Evolutionary conservation across 768 basidiomycete species (phyloP), one percentile per base, ranked within the genome.

Genomic region (Rhodotorula graminis): DNA sequence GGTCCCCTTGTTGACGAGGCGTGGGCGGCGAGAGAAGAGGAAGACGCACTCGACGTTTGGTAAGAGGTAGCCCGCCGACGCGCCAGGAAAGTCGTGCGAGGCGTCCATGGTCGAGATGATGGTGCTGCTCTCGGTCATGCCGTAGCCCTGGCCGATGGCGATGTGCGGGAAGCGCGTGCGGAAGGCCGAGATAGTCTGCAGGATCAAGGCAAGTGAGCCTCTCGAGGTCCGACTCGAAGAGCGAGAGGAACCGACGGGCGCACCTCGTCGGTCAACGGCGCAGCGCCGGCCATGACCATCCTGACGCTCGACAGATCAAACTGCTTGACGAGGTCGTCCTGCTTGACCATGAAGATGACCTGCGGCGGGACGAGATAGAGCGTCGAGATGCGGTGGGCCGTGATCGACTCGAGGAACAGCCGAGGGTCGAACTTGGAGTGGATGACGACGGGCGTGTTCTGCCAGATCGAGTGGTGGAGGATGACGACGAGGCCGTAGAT

Each of bases 291-390:
- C 72, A 76, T 71, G 16, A 37, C 67, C 7, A 71, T 15, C 2
- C 67, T 27, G 16, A 72, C 31, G 31, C 40, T 55, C 7, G 55
- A 65, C 29, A 70, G 61, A n/a, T 73, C 64, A 31, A 71, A 71
- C 55, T 71, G 18, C 37, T 64, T 31, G 31, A 61, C 61, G 6
- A 67, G 25, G 9, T 23, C 50, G 21, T 53, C 65, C 18, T 69
- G 47, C 60, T 76, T 76, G 60, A 69, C 55, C 46, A 74, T 56
- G 29, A 74, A n/a, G 56, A 74, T 40, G 50, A 76, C 33, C 62
- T 61, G 59, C 0, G 71, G 71, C 19, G 71, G 74, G 0, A 76
- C 75, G 57, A 76, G 61, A 56, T 44, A 76, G 23, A 76, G 75
- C 9, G 60, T 53, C n/a, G 72, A 62, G 64, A 76, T 50, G 37